Evolutionary conservation across 352 stramenopile species (phyloP).

Genomic region (Aphanomyces euteiches): DNA sequence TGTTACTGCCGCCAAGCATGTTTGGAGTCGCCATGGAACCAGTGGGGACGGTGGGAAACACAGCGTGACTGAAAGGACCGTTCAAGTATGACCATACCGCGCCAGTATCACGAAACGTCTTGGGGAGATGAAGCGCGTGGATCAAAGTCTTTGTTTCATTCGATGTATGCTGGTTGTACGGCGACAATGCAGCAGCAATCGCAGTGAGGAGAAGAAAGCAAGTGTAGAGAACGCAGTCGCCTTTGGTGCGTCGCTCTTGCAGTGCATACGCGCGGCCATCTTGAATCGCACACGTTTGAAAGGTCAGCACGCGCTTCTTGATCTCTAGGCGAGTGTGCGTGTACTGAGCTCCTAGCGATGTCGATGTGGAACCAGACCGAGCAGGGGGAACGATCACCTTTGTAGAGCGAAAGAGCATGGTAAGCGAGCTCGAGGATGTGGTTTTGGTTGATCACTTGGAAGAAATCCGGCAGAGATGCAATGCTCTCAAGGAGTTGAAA

Average conservation of each 20-base stretch:
- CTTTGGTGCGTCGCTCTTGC: conserved; percentile 18
- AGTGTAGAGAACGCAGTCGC: conserved; percentile 20
- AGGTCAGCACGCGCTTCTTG: conserved; percentile 54
- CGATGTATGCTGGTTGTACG: conserved; percentile 11
- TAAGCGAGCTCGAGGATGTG: conserved; percentile 72
- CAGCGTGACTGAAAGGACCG: not conserved
- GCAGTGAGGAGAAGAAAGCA: conserved; percentile 12
- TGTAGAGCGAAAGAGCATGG: conserved; percentile 41
- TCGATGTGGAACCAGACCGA: conserved; percentile 37
- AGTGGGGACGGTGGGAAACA: not conserved
- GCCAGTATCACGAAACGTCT: not conserved
- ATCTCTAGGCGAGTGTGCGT: conserved; percentile 63
- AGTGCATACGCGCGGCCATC: conserved; percentile 37
- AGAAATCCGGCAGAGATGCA: conserved; percentile 44
- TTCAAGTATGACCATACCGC: conserved; percentile 1
- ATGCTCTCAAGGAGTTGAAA: conserved; percentile 63
- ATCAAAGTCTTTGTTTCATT: not conserved
- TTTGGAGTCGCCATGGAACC: not conserved
- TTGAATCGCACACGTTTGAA: conserved; percentile 67
- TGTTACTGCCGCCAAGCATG: conserved; percentile 22
- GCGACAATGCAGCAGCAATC: conserved; percentile 10
- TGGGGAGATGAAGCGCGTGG: not conserved
- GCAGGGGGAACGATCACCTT: conserved; percentile 4
- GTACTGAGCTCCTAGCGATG: conserved; percentile 55
- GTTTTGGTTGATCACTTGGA: conserved; percentile 50